phyloP scores from a whole-genome alignment of 768 basidiomycete genomes.

The Auricularia sp. region DNA sequence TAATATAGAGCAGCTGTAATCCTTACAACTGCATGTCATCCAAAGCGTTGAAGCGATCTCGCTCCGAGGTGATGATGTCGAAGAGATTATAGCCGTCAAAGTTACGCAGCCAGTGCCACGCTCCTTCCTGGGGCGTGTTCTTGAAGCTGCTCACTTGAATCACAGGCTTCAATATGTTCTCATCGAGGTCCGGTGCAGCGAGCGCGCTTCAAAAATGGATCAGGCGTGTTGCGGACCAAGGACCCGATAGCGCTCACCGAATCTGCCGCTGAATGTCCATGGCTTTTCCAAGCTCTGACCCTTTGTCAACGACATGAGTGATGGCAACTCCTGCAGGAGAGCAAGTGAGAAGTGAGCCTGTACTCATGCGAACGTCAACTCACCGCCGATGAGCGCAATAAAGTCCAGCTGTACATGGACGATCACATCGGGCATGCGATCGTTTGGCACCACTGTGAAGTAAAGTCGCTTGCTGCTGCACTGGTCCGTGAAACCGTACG shows the following conservation, averaged over 20 bases:
- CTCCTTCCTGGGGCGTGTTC: conserved; percentile 22
- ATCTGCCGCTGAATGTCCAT: conserved; percentile 10
- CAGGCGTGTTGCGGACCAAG: background rate
- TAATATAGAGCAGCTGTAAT: no score
- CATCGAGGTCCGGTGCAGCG: conserved; percentile 15
- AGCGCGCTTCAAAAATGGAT: background rate
- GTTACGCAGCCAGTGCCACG: conserved; percentile 20
- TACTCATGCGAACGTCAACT: conserved; percentile 2
- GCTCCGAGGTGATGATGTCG: conserved; percentile 4
- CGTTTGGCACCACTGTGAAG: conserved; percentile 18
- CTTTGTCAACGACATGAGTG: conserved; percentile 20
- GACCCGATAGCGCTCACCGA: conserved; percentile 2
- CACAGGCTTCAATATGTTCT: conserved; percentile 10
- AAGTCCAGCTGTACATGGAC: conserved; percentile 27
- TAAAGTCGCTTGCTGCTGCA: conserved; percentile 13
- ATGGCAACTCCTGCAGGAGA: conserved; percentile 16
- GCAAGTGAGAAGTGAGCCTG: background rate
- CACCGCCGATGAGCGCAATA: conserved; percentile 18
- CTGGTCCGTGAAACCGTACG: conserved; percentile 23
- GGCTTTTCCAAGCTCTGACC: conserved; percentile 23
- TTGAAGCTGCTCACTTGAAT: conserved; percentile 19
- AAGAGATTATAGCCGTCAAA: conserved; percentile 11
- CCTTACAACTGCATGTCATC: conserved; percentile 9
- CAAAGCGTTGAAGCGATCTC: background rate
- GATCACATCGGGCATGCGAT: conserved; percentile 13